phyloP scores from a whole-genome alignment of 1,139 yeast species.

The Kodamaea sp. region DNA sequence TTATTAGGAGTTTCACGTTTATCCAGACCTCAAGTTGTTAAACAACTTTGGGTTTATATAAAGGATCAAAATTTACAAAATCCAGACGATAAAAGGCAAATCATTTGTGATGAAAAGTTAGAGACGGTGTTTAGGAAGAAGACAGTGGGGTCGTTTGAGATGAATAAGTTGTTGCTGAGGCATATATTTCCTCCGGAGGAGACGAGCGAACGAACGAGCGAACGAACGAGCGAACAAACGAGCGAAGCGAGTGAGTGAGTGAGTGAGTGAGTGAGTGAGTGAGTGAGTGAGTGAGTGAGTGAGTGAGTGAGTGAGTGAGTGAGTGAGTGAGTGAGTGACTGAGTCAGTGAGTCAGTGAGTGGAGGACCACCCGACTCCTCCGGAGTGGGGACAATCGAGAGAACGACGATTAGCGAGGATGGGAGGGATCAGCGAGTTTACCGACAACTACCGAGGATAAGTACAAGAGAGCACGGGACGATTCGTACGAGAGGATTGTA shows the following conservation, averaged over 20 bases:
- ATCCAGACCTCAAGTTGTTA: constrained; percentile 71
- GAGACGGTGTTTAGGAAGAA: constrained; percentile 55
- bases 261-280: constrained; percentile 14
- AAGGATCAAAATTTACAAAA: constrained; percentile 63
- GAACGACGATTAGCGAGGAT: too few species aligned
- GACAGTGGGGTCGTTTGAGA: constrained; percentile 58
- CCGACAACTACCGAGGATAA: too few species aligned
- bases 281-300: too few species aligned
- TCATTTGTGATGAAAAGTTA: constrained; percentile 65
- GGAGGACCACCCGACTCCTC: too few species aligned
- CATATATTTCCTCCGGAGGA: constrained; percentile 52
- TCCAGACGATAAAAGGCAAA: constrained; percentile 63
- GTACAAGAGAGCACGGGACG: too few species aligned
- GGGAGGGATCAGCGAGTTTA: too few species aligned
- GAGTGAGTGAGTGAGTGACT: too few species aligned
- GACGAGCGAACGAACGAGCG: constrained; percentile 3
- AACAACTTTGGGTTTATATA: constrained; percentile 70
- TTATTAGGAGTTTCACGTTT: constrained; percentile 39
- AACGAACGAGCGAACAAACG: constrained; percentile 1
- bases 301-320: too few species aligned
- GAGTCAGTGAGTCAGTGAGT: too few species aligned
- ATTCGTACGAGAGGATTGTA: too few species aligned
- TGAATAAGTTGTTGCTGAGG: constrained; percentile 58
- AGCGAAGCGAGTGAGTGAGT: constrained; percentile 7
- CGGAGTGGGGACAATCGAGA: too few species aligned